phyloP scores from a whole-genome alignment of 106 monocot genomes.

The Platanthera guangdongensis region DNA sequence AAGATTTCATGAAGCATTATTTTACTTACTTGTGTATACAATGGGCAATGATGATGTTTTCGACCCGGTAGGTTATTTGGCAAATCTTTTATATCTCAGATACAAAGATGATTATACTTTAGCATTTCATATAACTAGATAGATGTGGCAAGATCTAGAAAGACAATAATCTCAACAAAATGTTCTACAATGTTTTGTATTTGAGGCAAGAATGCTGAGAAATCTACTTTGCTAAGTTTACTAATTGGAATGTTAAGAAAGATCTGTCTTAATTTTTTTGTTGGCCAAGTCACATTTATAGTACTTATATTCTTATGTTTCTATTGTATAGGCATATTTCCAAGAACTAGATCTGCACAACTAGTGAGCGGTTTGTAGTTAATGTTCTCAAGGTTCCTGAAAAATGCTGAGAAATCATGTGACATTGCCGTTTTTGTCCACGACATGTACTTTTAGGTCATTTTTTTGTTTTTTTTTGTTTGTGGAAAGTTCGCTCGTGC shows the following conservation, averaged over 20 bases:
- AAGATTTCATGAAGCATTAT: background rate
- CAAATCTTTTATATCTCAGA: conserved; percentile 82
- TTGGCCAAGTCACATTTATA: background rate
- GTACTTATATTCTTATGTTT: background rate
- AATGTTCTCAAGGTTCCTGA: conserved; percentile 61
- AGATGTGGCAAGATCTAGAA: conserved; percentile 69
- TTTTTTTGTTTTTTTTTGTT: too few relatives aligned
- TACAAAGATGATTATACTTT: conserved; percentile 58
- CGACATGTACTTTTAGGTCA: too few relatives aligned
- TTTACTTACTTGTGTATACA: conserved; percentile 20
- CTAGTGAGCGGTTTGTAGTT: conserved; percentile 45
- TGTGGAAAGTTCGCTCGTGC: too few relatives aligned
- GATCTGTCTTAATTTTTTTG: background rate
- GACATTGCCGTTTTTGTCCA: too few relatives aligned
- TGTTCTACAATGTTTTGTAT: conserved; percentile 88
- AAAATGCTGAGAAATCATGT: too few relatives aligned
- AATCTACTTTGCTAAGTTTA: conserved; percentile 70
- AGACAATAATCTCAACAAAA: conserved; percentile 56
- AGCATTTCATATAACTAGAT: conserved; percentile 69
- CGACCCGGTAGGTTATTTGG: conserved; percentile 65
- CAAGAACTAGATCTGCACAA: conserved; percentile 61
- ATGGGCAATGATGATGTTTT: conserved; percentile 96
- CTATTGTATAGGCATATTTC: conserved; percentile 45
- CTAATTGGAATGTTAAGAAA: conserved; percentile 57
- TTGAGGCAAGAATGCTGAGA: conserved; percentile 82